phyloP scores from a whole-genome alignment of 352 stramenopile genomes.

The Albugo candida region DNA sequence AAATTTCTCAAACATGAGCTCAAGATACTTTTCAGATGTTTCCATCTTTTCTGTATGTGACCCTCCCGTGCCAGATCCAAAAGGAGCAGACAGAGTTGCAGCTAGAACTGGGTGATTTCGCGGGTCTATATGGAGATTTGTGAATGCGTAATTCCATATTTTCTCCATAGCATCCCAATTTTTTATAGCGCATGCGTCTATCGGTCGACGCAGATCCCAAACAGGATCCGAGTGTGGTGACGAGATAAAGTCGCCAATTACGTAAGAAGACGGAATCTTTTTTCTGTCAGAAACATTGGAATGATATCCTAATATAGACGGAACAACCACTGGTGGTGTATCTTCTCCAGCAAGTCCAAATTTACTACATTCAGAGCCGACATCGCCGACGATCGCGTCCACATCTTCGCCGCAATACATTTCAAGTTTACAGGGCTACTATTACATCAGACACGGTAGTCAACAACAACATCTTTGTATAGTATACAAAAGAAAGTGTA shows the following conservation, averaged over 20 bases:
- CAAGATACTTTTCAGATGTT: conserved; percentile 64
- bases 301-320: conserved; percentile 33
- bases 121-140: conserved; percentile 38
- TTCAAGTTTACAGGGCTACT: not conserved
- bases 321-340: conserved; percentile 77
- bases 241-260: conserved; percentile 35
- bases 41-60: conserved; percentile 2
- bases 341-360: conserved; percentile 92
- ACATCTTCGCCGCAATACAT: conserved; percentile 97
- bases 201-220: conserved; percentile 11
- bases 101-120: conserved; percentile 62
- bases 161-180: conserved; percentile 79
- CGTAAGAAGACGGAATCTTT: conserved; percentile 6
- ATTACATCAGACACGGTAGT: too few relatives aligned
- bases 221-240: too few relatives aligned
- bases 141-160: conserved; percentile 62
- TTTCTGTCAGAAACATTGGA: conserved; percentile 4
- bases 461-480: not conserved
- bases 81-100: conserved; percentile 17
- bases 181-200: conserved; percentile 32
- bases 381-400: conserved; percentile 87
- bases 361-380: conserved; percentile 79
- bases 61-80: too few relatives aligned
- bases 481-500: not conserved
- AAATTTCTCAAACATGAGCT: conserved; percentile 89